Evolutionary conservation across 164 flowering plant species (phyloP).

Genomic region (Stephania cephalantha): DNA sequence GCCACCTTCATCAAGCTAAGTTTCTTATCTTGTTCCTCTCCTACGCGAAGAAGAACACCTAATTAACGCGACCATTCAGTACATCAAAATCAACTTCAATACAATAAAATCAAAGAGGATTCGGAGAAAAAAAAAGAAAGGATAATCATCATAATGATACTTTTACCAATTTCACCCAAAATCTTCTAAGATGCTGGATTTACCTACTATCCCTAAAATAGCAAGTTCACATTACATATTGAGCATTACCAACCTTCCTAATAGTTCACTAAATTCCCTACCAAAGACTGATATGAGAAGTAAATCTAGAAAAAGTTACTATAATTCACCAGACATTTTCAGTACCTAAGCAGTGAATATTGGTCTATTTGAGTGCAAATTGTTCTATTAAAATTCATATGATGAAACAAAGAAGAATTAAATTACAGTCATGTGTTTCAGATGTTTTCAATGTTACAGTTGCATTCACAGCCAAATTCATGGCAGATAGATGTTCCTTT

Average conservation of each 20-base stretch:
- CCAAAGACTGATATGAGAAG: background rate
- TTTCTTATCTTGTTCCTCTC: conserved; percentile 35
- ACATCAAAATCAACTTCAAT: conserved; percentile 3
- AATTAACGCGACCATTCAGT: conserved; percentile 13
- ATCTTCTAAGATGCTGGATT: background rate
- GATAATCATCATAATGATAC: too few relatives aligned
- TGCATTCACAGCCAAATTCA: too few relatives aligned
- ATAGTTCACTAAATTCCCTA: background rate
- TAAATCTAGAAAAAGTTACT: background rate
- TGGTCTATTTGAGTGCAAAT: too few relatives aligned
- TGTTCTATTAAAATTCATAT: too few relatives aligned
- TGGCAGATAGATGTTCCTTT: too few relatives aligned
- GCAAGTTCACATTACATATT: background rate
- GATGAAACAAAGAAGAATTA: too few relatives aligned
- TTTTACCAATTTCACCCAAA: too few relatives aligned
- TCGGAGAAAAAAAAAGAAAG: background rate
- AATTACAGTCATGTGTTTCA: too few relatives aligned
- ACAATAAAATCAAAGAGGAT: background rate
- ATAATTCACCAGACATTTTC: background rate
- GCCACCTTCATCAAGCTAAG: conserved; percentile 56
- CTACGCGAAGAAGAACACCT: conserved; percentile 14
- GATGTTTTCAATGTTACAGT: too few relatives aligned
- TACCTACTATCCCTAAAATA: background rate
- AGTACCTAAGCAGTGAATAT: too few relatives aligned
- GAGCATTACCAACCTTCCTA: background rate